A percentile compares a stretch with the other conserved stretches of the same genome.
Conservation (phyloP, 1,284 basidiomycete species). For the Agaricales sp. region DNA sequence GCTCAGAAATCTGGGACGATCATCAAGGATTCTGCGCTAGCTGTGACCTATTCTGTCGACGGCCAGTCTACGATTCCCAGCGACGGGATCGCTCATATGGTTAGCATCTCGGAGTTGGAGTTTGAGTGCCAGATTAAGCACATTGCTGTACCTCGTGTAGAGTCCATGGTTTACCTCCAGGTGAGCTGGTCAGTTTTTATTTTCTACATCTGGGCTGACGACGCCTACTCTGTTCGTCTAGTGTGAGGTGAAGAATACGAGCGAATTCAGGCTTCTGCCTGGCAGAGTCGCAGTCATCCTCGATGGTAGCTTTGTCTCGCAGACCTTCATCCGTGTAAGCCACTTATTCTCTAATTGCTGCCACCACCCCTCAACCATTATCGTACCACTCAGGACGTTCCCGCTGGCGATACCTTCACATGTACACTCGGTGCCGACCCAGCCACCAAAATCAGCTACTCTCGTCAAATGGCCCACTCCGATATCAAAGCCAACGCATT, state of each 20-base stretch:
- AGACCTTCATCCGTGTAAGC: conserved; percentile 9
- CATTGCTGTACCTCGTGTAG: conserved; percentile 36
- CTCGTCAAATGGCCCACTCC: conserved; percentile 22
- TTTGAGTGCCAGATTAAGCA: conserved; percentile 37
- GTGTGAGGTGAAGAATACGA: conserved; percentile 40
- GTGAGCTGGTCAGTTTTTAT: conserved; percentile 16
- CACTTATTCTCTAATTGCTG: background rate
- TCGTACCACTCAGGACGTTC: conserved; percentile 27
- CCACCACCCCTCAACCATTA: background rate
- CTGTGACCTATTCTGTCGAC: conserved; percentile 37
- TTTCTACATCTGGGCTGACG: conserved; percentile 5
- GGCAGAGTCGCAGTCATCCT: conserved; percentile 40
- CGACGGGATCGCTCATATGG: conserved; percentile 42
- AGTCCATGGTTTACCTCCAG: conserved; percentile 35
- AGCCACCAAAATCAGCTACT: conserved; percentile 35
- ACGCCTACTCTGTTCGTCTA: conserved; percentile 11
- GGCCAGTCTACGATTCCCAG: conserved; percentile 38
- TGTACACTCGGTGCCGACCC: conserved; percentile 45
- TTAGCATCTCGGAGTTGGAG: conserved; percentile 35
- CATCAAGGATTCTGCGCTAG: conserved; percentile 38
- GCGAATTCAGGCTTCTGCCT: conserved; percentile 39
- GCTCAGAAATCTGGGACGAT: conserved; percentile 25
- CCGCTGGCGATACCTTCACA: conserved; percentile 36
- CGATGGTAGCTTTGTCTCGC: conserved; percentile 39
- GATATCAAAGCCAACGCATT: conserved; percentile 28